Base-by-base conservation (phyloP, 1,284 basidiomycete genomes). In the Melampsora americana region DNA sequence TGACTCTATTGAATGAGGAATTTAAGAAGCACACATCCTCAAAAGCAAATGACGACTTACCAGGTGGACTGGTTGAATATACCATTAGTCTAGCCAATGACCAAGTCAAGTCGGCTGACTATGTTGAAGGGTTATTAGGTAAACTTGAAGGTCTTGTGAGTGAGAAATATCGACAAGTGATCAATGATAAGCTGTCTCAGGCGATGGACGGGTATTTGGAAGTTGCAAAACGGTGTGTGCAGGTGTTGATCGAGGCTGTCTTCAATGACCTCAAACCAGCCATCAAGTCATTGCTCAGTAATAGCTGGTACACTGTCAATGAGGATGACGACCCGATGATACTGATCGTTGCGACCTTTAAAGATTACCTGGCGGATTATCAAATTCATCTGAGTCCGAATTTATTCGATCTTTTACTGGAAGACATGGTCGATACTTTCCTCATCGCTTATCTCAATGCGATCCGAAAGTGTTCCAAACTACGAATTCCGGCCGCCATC, bases 181-280 rank as follows among this genome's bases (percentile, higher is more conserved):
- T 99, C 80, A 88, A 88, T 78, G 92, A 95, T 80, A 87, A 89
- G 67, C 86, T 98, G 75, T 97, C 97, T 85, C 91, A 95, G 79
- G 94, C 95, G 20, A 96, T 99, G 81, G 95, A 99, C 81, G 96
- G 96, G 0, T 98, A 95, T 84, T 87, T 99, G 79, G 96, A 99
- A 84, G 93, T 99, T 26, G 94, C 94, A 76, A 98, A 97, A 85
- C 92, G 92, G 82, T 98, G 94, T 85, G 94, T 92, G 18, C 92
- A 95, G 80, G 90, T 92, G 0, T 87, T 99, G 69, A 95, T 99
- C 80, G 91, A 92, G 80, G 89, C 96, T 81, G 90, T 99, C 79
- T 95, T 98, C 86, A 92, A 95, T 83, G 96, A 99, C 83, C 85
- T 99, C 80, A 92, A 91, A 81, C 90, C 92, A 0, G 95, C 92